These are phyloP conservation scores for Strobilomyces confusus DNA, from an alignment of 768 basidiomycete species.

Conservation along the genomic window DNA sequence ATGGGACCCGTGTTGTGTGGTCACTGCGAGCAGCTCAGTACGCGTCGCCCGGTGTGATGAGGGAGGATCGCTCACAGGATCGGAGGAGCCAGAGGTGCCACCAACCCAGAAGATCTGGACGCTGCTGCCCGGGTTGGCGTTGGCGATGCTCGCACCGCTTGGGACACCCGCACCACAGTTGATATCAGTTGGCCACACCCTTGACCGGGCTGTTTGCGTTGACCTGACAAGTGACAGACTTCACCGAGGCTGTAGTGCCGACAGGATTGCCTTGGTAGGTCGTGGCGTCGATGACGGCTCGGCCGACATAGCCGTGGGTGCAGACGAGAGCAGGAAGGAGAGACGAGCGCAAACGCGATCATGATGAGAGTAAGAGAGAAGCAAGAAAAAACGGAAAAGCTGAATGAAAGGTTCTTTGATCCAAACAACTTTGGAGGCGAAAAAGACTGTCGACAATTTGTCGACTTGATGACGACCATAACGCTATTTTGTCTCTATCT, in stretches of 20 bases:
- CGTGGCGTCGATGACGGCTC: conserved; percentile 28
- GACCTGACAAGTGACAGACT: conserved; percentile 42
- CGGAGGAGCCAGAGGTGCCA: conserved; percentile 30
- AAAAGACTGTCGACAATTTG: background rate
- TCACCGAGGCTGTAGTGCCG: conserved; percentile 22
- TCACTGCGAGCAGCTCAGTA: conserved; percentile 32
- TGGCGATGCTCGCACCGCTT: conserved; percentile 42
- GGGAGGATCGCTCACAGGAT: conserved; percentile 12
- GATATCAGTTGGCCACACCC: conserved; percentile 49
- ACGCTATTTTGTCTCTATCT: background rate
- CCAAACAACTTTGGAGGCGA: background rate
- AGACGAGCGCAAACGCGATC: conserved; percentile 11
- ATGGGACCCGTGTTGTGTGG: conserved; percentile 60
- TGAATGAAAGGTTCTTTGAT: background rate
- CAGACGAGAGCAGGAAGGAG: conserved; percentile 23
- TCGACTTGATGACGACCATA: conserved; percentile 1
- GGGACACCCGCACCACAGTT: conserved; percentile 56
- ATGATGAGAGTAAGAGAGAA: conserved; percentile 5
- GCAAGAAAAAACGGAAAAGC: no score
- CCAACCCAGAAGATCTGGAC: conserved; percentile 52
- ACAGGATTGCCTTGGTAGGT: conserved; percentile 29
- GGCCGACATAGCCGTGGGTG: conserved; percentile 26
- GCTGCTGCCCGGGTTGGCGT: conserved; percentile 55
- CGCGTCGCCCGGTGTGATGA: background rate
- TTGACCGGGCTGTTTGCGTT: conserved; percentile 45